A percentile compares a stretch with the other conserved stretches of the same genome.
Conservation (phyloP, 306 rosid species). For the Trichosanthes cucumerina region DNA sequence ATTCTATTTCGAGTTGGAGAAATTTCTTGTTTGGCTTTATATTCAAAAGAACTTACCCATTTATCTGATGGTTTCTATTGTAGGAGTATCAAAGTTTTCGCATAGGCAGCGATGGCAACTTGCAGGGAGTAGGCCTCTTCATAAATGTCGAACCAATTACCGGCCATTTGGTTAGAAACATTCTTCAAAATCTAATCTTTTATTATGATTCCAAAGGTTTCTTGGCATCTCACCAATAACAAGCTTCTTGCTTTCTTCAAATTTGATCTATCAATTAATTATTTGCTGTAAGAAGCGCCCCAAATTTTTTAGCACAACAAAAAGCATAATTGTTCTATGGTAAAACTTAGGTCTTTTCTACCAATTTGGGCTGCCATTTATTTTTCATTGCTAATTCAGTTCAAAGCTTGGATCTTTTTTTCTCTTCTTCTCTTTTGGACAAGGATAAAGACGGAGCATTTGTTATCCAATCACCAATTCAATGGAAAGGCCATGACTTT, state of each 20-base stretch:
- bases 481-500: not conserved
- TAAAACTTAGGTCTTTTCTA: not conserved
- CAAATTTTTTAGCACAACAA: not conserved
- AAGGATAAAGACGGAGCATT: not conserved
- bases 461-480: not conserved
- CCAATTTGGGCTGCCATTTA: not conserved
- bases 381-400: not conserved
- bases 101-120: constrained; percentile 81
- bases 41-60: not conserved
- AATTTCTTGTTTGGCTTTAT: not conserved
- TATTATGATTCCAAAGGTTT: not conserved
- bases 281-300: not conserved
- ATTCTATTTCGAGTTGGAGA: not conserved
- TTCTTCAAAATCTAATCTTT: not conserved
- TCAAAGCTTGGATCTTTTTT: not conserved
- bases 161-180: constrained; percentile 69
- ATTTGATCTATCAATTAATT: not conserved
- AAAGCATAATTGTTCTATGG: not conserved
- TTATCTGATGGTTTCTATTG: constrained; percentile 16
- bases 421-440: not conserved
- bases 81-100: constrained; percentile 92
- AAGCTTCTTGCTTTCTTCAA: not conserved
- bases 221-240: not conserved
- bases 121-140: constrained; percentile 92
- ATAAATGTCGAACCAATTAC: constrained; percentile 77